These are phyloP conservation scores for Maudiozyma bulderi DNA, from an alignment of 805 yeast genomes.

Conservation along the genomic window DNA sequence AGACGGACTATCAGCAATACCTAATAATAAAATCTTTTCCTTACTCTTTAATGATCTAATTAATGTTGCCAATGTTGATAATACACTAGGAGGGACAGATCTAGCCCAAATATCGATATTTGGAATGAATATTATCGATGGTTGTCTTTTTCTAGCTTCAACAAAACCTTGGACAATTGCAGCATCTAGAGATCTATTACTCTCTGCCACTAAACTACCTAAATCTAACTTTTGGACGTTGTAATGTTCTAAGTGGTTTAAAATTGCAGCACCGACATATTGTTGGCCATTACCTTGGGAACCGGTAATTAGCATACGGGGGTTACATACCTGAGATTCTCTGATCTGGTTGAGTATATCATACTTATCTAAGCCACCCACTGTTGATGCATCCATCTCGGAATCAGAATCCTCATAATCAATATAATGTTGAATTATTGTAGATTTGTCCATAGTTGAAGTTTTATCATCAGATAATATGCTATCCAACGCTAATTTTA, in stretches of 20 bases:
- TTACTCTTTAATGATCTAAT: conserved; percentile 57
- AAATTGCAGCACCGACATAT: conserved; percentile 71
- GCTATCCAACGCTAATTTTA: conserved; percentile 40
- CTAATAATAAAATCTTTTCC: conserved; percentile 68
- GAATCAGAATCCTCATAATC: conserved; percentile 26
- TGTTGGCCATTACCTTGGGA: conserved; percentile 76
- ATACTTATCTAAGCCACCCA: conserved; percentile 58
- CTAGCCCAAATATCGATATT: conserved; percentile 68
- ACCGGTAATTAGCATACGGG: conserved; percentile 70
- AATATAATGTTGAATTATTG: conserved; percentile 26
- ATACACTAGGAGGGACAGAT: conserved; percentile 59
- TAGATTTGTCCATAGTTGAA: conserved; percentile 15
- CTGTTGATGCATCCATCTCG: conserved; percentile 10
- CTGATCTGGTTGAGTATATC: conserved; percentile 44
- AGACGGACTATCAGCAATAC: conserved; percentile 49
- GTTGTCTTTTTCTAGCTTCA: conserved; percentile 85
- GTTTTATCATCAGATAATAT: conserved; percentile 46
- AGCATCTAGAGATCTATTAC: conserved; percentile 75
- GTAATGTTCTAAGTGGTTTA: conserved; percentile 78
- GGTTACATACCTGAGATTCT: conserved; percentile 64
- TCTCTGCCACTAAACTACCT: conserved; percentile 65
- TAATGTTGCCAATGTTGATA: conserved; percentile 61
- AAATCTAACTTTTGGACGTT: conserved; percentile 82
- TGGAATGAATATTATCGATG: conserved; percentile 77
- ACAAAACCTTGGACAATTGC: conserved; percentile 71